Percentiles rank a stretch among this genome's conserved stretches.
phyloP scores from a whole-genome alignment of 176 grass and related monocot genomes.

The Coix lacrymajobi region DNA sequence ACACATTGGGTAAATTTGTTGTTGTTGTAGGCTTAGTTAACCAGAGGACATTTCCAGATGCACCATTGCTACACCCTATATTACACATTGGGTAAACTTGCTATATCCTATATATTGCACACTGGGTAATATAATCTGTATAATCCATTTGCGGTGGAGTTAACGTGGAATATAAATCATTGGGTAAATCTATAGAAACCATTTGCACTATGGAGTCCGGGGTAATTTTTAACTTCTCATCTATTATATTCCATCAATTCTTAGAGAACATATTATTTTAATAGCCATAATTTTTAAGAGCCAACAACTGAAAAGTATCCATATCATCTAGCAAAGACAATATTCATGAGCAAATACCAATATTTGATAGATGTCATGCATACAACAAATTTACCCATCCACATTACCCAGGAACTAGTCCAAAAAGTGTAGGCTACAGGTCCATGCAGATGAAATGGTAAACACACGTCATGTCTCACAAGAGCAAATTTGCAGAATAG shows the following conservation, averaged over 20 bases:
- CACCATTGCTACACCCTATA: neutral
- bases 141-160: neutral
- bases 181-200: neutral
- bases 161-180: neutral
- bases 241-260: neutral
- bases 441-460: neutral
- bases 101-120: neutral
- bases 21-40: neutral
- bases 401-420: neutral
- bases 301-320: neutral
- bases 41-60: neutral
- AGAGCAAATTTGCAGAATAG: slow-evolving; percentile 22
- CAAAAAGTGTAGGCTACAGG: neutral
- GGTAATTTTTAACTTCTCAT: neutral
- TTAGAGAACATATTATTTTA: neutral
- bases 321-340: neutral
- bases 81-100: neutral
- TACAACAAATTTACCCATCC: neutral
- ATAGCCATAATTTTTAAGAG: neutral
- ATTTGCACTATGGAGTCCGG: neutral
- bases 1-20: neutral
- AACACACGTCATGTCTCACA: neutral
- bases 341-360: neutral
- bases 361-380: neutral
- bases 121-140: neutral